Percentiles rank a stretch among this genome's conserved stretches.
Evolutionary conservation across 768 basidiomycete species (phyloP).

Genomic region (Lactifluus piperatus): DNA sequence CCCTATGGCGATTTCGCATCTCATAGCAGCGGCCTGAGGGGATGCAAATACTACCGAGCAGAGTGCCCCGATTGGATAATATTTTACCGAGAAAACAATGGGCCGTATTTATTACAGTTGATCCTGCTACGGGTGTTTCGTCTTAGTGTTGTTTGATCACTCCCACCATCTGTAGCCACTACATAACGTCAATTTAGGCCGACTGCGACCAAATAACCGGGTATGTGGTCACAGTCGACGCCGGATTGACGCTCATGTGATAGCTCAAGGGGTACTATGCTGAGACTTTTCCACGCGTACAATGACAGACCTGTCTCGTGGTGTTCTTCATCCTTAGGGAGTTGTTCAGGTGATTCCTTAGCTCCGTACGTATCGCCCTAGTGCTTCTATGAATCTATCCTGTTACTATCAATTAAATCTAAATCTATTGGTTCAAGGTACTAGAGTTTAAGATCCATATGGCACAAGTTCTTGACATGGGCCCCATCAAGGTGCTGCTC

Average conservation of each 20-base stretch:
- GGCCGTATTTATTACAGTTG: no score
- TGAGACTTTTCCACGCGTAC: neutral
- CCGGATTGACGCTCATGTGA: neutral
- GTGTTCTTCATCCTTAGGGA: neutral
- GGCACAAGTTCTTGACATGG: neutral
- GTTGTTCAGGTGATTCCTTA: neutral
- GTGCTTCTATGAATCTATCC: neutral
- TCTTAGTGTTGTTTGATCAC: no score
- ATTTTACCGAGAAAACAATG: no score
- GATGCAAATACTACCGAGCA: neutral
- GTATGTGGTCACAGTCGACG: neutral
- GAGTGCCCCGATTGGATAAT: neutral
- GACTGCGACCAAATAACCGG: neutral
- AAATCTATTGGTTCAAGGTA: neutral
- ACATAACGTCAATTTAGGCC: neutral
- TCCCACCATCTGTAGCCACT: neutral
- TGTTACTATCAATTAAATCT: neutral
- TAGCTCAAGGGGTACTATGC: neutral
- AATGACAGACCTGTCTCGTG: neutral
- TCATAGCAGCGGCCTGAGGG: no score
- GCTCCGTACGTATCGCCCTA: neutral
- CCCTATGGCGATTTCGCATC: no score
- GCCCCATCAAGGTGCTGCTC: neutral
- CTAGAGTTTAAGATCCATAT: neutral
- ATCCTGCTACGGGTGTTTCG: no score